phyloP scores from a whole-genome alignment of 768 basidiomycete species.

The Pulveroboletus sp. region DNA sequence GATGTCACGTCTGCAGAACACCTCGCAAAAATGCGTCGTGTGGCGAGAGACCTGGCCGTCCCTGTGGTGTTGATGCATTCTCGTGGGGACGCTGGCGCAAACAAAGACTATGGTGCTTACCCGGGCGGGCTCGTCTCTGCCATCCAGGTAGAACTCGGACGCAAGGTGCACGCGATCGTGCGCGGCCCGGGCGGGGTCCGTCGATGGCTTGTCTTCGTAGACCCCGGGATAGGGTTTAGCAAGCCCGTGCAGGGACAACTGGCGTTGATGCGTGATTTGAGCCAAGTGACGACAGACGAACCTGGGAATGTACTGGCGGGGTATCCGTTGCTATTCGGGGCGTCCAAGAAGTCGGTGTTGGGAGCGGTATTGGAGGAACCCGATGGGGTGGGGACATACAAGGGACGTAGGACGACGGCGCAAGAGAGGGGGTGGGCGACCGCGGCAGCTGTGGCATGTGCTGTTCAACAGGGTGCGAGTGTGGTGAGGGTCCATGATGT shows the following conservation, averaged over 20 bases:
- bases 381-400: constrained; percentile 34
- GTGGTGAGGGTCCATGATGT: constrained; percentile 84
- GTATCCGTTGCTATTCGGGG: constrained; percentile 68
- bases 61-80: constrained; percentile 96
- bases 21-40: constrained; percentile 56
- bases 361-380: constrained; percentile 55
- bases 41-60: constrained; percentile 59
- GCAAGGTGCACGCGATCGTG: constrained; percentile 60
- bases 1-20: constrained; percentile 33
- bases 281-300: constrained; percentile 40
- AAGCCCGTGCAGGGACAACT: constrained; percentile 75
- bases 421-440: constrained; percentile 77
- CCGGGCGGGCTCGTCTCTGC: constrained; percentile 54
- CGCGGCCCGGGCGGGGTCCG: constrained; percentile 67
- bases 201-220: constrained; percentile 84
- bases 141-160: constrained; percentile 70
- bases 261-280: constrained; percentile 53
- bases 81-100: constrained; percentile 70
- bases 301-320: constrained; percentile 49
- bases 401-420: constrained; percentile 53
- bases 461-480: constrained; percentile 66
- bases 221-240: constrained; percentile 91
- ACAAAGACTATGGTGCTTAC: constrained; percentile 61
- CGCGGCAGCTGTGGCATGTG: constrained; percentile 68
- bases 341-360: constrained; percentile 83